These are phyloP conservation scores for Pichia heedii DNA, from an alignment of 805 yeast genomes.

Conservation along the genomic window DNA sequence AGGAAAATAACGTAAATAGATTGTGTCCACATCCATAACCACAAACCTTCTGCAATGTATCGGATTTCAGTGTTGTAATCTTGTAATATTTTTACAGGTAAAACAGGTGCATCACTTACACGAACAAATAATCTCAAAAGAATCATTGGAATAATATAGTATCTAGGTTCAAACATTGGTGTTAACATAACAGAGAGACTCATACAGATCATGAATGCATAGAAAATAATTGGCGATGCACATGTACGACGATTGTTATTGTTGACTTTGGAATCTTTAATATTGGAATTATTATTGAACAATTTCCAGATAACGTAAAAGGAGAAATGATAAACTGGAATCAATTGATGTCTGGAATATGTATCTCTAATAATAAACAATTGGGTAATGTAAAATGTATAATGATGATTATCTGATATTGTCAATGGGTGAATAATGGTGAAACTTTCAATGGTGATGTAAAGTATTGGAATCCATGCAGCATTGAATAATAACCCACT, in stretches of 20 bases:
- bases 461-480: constrained; percentile 27
- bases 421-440: constrained; percentile 84
- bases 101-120: constrained; percentile 29
- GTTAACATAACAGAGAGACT: constrained; percentile 69
- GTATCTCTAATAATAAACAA: constrained; percentile 45
- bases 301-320: constrained; percentile 19
- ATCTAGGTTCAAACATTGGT: constrained; percentile 90
- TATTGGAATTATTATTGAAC: constrained; percentile 10
- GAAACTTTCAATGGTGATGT: constrained; percentile 42
- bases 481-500: constrained; percentile 15
- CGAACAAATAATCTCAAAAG: constrained; percentile 58
- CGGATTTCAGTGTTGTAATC: constrained; percentile 26
- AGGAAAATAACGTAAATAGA: constrained; percentile 49
- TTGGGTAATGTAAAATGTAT: constrained; percentile 77
- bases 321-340: constrained; percentile 65
- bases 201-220: constrained; percentile 45
- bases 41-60: constrained; percentile 45
- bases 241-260: constrained; percentile 9
- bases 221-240: constrained; percentile 31
- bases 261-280: neutral
- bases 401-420: constrained; percentile 91
- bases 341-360: constrained; percentile 39
- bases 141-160: constrained; percentile 73
- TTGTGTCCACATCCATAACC: constrained; percentile 52
- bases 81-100: constrained; percentile 12